These are phyloP conservation scores for Candida patagonica DNA, from an alignment of 805 yeast species.

Conservation along the genomic window DNA sequence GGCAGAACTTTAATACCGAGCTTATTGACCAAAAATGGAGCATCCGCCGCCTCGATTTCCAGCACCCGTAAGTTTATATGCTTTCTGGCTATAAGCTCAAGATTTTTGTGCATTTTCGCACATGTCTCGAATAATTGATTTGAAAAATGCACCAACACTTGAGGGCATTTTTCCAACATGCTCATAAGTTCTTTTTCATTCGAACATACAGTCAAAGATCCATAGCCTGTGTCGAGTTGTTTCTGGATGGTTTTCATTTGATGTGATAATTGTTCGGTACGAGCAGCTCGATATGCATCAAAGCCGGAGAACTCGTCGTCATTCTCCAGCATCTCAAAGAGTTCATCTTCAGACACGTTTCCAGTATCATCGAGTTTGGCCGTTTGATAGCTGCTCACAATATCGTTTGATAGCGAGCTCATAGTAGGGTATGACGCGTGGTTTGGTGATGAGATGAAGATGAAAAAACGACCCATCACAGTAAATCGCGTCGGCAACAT, in stretches of 20 bases:
- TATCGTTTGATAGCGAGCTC: not conserved
- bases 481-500: no score
- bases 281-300: constrained; percentile 48
- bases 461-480: no score
- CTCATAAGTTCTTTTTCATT: constrained; percentile 53
- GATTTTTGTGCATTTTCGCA: constrained; percentile 42
- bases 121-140: constrained; percentile 56
- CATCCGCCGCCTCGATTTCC: constrained; percentile 49
- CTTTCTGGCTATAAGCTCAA: constrained; percentile 40
- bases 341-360: constrained; percentile 21
- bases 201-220: constrained; percentile 33
- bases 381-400: not conserved
- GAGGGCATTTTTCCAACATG: constrained; percentile 34
- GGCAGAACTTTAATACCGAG: constrained; percentile 63
- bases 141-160: constrained; percentile 52
- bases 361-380: not conserved
- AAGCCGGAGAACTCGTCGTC: constrained; percentile 39
- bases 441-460: no score
- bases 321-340: constrained; percentile 16
- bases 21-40: constrained; percentile 64
- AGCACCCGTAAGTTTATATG: constrained; percentile 42
- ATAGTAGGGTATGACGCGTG: not conserved
- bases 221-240: constrained; percentile 34
- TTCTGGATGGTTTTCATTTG: constrained; percentile 31
- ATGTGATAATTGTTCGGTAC: constrained; percentile 48